phyloP scores from a whole-genome alignment of 306 rosid species.

The Spatholobus suberectus region DNA sequence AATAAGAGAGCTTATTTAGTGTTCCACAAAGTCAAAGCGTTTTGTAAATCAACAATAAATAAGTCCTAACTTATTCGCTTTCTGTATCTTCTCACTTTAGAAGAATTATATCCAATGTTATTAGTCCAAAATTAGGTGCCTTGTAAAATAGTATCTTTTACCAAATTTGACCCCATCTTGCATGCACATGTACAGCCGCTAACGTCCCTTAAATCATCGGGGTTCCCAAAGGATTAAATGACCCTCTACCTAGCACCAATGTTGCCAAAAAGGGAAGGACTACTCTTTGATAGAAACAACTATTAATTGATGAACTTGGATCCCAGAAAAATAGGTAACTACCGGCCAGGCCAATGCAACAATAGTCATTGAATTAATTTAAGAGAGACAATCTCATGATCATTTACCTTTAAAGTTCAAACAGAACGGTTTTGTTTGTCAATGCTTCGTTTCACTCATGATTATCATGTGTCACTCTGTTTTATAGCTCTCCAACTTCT shows the following conservation, averaged over 20 bases:
- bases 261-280: conserved; percentile 43
- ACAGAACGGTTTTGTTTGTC: background rate
- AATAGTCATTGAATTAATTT: conserved; percentile 1
- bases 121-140: background rate
- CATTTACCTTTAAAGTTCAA: conserved; percentile 23
- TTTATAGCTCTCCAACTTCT: background rate
- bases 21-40: background rate
- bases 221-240: background rate
- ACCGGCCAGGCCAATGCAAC: background rate
- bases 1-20: background rate
- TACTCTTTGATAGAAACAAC: background rate
- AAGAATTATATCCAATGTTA: background rate
- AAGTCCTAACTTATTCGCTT: background rate
- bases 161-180: conserved; percentile 1
- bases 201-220: background rate
- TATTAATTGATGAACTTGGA: background rate
- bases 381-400: conserved; percentile 38
- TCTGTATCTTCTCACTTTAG: no score
- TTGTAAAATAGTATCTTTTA: background rate
- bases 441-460: background rate
- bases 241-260: background rate
- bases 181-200: background rate
- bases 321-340: background rate
- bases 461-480: background rate
- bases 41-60: background rate